phyloP scores from a whole-genome alignment of 176 grass and related monocot species.

The Zea mays region DNA sequence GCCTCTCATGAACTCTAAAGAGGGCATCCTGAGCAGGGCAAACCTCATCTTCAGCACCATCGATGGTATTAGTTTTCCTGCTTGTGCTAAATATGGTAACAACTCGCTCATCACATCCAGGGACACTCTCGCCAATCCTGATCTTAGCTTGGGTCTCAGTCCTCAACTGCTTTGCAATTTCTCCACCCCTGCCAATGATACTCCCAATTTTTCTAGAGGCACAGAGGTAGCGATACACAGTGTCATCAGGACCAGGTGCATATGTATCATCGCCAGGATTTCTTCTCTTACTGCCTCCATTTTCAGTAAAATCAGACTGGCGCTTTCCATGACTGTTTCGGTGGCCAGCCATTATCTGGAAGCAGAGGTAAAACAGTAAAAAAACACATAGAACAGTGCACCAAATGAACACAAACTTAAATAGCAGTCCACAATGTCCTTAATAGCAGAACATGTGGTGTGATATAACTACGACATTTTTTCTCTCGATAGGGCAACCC shows the following conservation, averaged over 20 bases:
- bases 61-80: constrained; percentile 70
- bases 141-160: constrained; percentile 85
- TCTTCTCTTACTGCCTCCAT: constrained; percentile 81
- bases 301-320: constrained; percentile 74
- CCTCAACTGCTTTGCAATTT: constrained; percentile 91
- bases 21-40: constrained; percentile 93
- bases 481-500: not conserved
- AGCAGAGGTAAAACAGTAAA: constrained; percentile 25
- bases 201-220: constrained; percentile 87
- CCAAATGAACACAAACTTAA: not conserved
- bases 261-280: constrained; percentile 80
- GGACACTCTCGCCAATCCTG: constrained; percentile 84
- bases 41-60: constrained; percentile 63
- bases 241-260: constrained; percentile 80
- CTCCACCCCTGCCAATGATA: constrained; percentile 93
- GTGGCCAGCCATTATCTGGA: constrained; percentile 66
- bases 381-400: constrained; percentile 18
- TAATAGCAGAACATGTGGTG: constrained; percentile 22
- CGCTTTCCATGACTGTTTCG: constrained; percentile 80
- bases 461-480: not conserved
- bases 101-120: constrained; percentile 76
- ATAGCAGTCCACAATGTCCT: constrained; percentile 6
- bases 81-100: constrained; percentile 89
- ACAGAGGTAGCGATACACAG: constrained; percentile 84
- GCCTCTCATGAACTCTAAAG: constrained; percentile 85